Base-by-base conservation (phyloP, 2,329 filamentous ascomycete species). In the Penicillium psychrosexuale region DNA sequence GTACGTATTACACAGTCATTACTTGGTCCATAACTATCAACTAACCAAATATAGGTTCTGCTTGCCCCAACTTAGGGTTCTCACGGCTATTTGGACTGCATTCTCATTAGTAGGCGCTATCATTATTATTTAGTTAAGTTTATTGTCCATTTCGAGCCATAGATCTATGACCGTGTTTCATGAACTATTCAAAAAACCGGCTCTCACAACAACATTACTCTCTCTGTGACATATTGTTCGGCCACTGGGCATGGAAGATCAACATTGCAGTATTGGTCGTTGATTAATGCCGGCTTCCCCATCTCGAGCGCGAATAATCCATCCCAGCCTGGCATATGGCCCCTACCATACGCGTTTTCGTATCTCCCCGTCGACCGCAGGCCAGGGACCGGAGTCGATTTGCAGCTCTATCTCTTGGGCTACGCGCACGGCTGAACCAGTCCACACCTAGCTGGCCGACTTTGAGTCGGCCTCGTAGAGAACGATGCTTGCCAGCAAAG, bases 401-500 rank as follows among this genome's bases (percentile, higher is more conserved):
- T 19, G 19, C 19, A 19, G 19, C 19, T 19, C 19, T 19, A 19
- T 19, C 19, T 19, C 19, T 19, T 19, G 19, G 19, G 19, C 19
- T 19, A 19, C 19, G 19, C 19, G 19, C 19, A 19, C 19, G 1
- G 19, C 19, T 19, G 19, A 19, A 19, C 19, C 19, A 19, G 2
- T 19, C 19, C 19, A 19, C 19, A 19, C 19, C 19, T 19, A 19
- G 19, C 19, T 19, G 19, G 19, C 19, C 19, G 19, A 19, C 19
- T 19, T 19, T 19, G 19, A 19, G 19, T 19, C 19, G 19, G 19
- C 19, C 19, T 19, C 19, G 19, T 87, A 86, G 36, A 96, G 81
- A 61, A 88, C 95, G 27, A 96, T 82, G 56, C 89, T 87, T 44
- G 88, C 82, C 19, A 97, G 78, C 24, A 94, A 78, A 13, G 89